Conservation (phyloP, 1,139 yeast species). For the Debaryomyces robertsiae region DNA sequence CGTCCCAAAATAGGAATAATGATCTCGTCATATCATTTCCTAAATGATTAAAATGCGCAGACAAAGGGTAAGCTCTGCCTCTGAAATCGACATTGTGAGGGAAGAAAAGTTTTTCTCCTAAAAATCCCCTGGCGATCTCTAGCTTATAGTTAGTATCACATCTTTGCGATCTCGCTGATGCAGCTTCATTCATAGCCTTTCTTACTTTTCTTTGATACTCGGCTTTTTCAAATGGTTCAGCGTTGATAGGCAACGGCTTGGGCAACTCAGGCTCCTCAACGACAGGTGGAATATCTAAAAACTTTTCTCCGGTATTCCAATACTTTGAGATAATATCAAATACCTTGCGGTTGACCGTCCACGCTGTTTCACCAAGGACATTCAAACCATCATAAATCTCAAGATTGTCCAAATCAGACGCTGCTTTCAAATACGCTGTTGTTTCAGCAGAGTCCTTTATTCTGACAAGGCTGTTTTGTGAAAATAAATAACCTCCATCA, state of each 20-base stretch:
- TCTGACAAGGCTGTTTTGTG: slow-evolving; percentile 66
- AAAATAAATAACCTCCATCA: slow-evolving; percentile 80
- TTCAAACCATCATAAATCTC: slow-evolving; percentile 78
- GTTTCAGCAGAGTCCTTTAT: slow-evolving; percentile 90
- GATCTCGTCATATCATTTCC: slow-evolving; percentile 93
- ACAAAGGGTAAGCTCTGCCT: slow-evolving; percentile 93
- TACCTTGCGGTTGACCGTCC: slow-evolving; percentile 84
- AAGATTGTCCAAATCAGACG: slow-evolving; percentile 69
- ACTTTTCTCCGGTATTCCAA: slow-evolving; percentile 85
- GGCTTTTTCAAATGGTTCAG: slow-evolving; percentile 72
- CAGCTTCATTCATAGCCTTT: slow-evolving; percentile 58
- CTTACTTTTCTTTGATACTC: slow-evolving; percentile 69
- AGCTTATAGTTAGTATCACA: slow-evolving; percentile 92
- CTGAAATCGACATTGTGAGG: slow-evolving; percentile 89
- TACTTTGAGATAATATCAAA: slow-evolving; percentile 70
- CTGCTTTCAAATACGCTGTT: slow-evolving; percentile 81
- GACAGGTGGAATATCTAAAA: slow-evolving; percentile 78
- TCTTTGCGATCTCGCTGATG: slow-evolving; percentile 77
- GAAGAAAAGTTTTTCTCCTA: slow-evolving; percentile 86
- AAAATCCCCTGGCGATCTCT: slow-evolving; percentile 91
- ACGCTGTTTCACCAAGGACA: slow-evolving; percentile 83
- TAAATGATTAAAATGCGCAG: slow-evolving; percentile 78
- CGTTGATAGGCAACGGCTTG: slow-evolving; percentile 60
- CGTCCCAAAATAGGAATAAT: slow-evolving; percentile 85
- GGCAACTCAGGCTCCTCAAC: slow-evolving; percentile 60